These are phyloP conservation scores for Climacium dendroides DNA, from an alignment of 225 moss, liverwort and hornwort genomes.

Conservation along the genomic window DNA sequence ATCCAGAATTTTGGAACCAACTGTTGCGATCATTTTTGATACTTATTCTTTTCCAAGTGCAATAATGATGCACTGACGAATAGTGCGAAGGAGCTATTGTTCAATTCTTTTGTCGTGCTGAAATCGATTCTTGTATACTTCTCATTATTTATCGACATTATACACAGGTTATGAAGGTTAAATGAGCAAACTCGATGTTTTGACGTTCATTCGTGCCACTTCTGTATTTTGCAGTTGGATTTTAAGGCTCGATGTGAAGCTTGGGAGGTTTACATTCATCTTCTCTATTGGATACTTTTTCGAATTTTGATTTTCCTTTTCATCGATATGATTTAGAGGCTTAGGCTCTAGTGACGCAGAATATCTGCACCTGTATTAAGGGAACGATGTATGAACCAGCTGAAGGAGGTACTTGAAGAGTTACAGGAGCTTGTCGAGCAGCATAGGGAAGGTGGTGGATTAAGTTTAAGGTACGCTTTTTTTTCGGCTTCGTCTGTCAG, in stretches of 20 bases:
- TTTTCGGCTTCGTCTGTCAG: not conserved
- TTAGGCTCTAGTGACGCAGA: not conserved
- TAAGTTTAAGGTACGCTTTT: conserved; percentile 16
- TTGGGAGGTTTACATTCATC: conserved; percentile 25
- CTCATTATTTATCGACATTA: not conserved
- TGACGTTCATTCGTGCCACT: not conserved
- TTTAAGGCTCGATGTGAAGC: conserved; percentile 41
- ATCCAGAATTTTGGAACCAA: not conserved
- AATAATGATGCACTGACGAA: not conserved
- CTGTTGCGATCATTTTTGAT: not conserved
- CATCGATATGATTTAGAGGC: not conserved
- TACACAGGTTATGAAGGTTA: not conserved
- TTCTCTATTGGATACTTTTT: not conserved
- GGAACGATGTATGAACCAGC: conserved; percentile 4
- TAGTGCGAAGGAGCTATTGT: not conserved
- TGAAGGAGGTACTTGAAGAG: conserved; percentile 40
- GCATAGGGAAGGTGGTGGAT: conserved; percentile 32
- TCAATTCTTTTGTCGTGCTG: not conserved
- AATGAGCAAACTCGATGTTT: not conserved
- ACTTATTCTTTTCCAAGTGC: not conserved
- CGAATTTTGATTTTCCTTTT: not conserved
- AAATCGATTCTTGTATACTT: not conserved
- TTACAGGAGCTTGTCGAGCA: conserved; percentile 36
- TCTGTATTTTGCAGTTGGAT: conserved; percentile 30
- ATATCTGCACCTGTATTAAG: not conserved